A percentile compares a stretch with the other conserved stretches of the same genome.
Evolutionary conservation across 768 basidiomycete genomes (phyloP).

Genomic region (Boletus patriciae): DNA sequence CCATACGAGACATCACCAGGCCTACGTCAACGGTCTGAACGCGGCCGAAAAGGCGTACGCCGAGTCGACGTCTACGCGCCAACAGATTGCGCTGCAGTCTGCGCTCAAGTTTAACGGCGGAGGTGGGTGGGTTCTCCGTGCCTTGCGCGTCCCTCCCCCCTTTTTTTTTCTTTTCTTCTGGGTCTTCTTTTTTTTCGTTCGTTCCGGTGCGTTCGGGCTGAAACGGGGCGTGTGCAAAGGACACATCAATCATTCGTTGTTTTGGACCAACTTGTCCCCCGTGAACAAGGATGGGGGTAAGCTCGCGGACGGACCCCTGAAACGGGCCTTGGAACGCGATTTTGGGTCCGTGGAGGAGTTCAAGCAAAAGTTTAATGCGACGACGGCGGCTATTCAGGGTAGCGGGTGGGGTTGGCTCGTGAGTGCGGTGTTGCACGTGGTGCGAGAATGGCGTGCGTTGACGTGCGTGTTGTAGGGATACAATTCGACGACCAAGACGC

Average conservation of each 20-base stretch:
- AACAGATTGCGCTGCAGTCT: slow-evolving; percentile 80
- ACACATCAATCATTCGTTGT: slow-evolving; percentile 93
- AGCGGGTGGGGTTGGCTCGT: slow-evolving; percentile 99
- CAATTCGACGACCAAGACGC: slow-evolving; percentile 60
- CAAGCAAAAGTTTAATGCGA: slow-evolving; percentile 83
- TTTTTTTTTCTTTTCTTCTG: too few relatives aligned
- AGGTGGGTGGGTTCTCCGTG: slow-evolving; percentile 42
- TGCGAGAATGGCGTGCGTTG: neutral
- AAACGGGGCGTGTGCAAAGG: slow-evolving; percentile 36
- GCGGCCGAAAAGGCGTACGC: slow-evolving; percentile 84
- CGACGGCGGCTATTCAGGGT: slow-evolving; percentile 91
- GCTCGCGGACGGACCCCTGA: slow-evolving; percentile 64
- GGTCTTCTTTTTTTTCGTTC: neutral
- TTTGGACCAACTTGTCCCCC: slow-evolving; percentile 98
- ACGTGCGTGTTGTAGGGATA: slow-evolving; percentile 54
- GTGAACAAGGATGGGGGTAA: slow-evolving; percentile 59
- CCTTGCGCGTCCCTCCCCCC: fast-evolving
- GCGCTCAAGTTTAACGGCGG: slow-evolving; percentile 99
- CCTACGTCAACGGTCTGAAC: slow-evolving; percentile 94
- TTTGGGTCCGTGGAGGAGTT: slow-evolving; percentile 88
- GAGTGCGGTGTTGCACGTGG: slow-evolving; percentile 21
- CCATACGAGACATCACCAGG: slow-evolving; percentile 88
- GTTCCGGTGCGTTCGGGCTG: neutral
- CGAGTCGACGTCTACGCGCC: slow-evolving; percentile 62
- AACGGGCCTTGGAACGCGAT: slow-evolving; percentile 70